Evolutionary conservation across 164 flowering plant species (phyloP).

Genomic region (Amborella trichopoda): DNA sequence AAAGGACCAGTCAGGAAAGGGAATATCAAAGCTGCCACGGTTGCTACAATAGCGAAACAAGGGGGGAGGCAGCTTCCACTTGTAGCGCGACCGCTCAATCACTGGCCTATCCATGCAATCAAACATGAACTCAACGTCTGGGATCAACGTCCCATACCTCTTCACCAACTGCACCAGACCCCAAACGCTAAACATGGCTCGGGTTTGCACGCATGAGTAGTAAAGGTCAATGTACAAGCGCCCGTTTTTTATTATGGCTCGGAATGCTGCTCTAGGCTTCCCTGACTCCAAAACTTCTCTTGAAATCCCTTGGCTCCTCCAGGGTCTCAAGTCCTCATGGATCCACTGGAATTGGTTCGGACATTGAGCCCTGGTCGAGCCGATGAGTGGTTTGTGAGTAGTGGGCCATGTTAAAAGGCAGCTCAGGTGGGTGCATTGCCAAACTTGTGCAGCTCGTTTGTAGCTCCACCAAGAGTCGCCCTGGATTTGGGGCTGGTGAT

Average conservation of each 20-base stretch:
- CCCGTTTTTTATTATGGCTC: slow-evolving; percentile 39
- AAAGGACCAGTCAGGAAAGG: slow-evolving; percentile 50
- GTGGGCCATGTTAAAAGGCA: too few species aligned
- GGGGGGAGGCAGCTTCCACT: slow-evolving; percentile 18
- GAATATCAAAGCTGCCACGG: slow-evolving; percentile 11
- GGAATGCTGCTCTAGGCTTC: slow-evolving; percentile 35
- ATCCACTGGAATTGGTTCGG: slow-evolving; percentile 79
- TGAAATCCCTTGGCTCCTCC: slow-evolving; percentile 54
- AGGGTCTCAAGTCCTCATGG: slow-evolving; percentile 60
- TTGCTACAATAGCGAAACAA: slow-evolving; percentile 23
- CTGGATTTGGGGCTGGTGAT: too few species aligned
- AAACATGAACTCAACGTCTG: slow-evolving; percentile 36
- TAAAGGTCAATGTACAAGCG: slow-evolving; percentile 17
- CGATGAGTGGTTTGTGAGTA: too few species aligned
- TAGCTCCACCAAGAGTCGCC: too few species aligned
- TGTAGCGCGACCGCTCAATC: neutral
- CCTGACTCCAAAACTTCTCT: slow-evolving; percentile 42
- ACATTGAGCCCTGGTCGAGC: too few species aligned
- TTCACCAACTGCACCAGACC: slow-evolving; percentile 35
- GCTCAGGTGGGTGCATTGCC: too few species aligned
- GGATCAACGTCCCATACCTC: slow-evolving; percentile 27
- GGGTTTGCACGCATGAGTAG: slow-evolving; percentile 15
- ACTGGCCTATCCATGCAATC: slow-evolving; percentile 11
- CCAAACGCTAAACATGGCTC: slow-evolving; percentile 33
- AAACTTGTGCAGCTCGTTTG: too few species aligned